phyloP scores from a whole-genome alignment of 768 basidiomycete genomes.

The Phylloporus sp. region DNA sequence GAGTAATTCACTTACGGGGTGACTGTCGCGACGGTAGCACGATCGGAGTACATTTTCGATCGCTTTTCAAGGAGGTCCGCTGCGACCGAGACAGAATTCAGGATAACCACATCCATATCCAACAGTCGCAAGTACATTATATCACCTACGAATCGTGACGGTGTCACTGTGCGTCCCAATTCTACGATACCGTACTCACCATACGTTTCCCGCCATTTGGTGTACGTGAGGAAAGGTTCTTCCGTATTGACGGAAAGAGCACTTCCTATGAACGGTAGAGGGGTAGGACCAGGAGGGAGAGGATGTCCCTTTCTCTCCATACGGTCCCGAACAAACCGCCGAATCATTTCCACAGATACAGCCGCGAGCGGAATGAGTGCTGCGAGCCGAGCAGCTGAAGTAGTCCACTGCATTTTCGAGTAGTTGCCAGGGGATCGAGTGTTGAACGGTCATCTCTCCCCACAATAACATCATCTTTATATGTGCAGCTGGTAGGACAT shows the following conservation, averaged over 20 bases:
- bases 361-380: constrained; percentile 1
- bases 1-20: constrained; percentile 12
- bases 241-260: constrained; percentile 10
- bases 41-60: constrained; percentile 32
- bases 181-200: too few relatives aligned
- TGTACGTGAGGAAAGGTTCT: constrained; percentile 17
- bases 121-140: constrained; percentile 21
- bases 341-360: background rate
- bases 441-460: background rate
- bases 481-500: background rate
- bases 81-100: constrained; percentile 26
- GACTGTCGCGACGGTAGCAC: constrained; percentile 24
- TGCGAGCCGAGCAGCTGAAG: constrained; percentile 5
- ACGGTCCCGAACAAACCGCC: constrained; percentile 1
- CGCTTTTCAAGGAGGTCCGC: constrained; percentile 27
- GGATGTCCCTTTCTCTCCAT: constrained; percentile 11
- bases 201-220: constrained; percentile 17
- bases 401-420: constrained; percentile 6
- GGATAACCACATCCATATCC: constrained; percentile 21
- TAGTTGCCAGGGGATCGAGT: background rate
- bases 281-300: constrained; percentile 19
- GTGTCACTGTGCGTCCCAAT: too few relatives aligned
- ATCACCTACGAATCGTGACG: too few relatives aligned
- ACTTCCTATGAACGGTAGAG: constrained; percentile 19
- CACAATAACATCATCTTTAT: constrained; percentile 3